These are phyloP conservation scores for Yarrowia deformans DNA, from an alignment of 805 yeast species.

Conservation along the genomic window DNA sequence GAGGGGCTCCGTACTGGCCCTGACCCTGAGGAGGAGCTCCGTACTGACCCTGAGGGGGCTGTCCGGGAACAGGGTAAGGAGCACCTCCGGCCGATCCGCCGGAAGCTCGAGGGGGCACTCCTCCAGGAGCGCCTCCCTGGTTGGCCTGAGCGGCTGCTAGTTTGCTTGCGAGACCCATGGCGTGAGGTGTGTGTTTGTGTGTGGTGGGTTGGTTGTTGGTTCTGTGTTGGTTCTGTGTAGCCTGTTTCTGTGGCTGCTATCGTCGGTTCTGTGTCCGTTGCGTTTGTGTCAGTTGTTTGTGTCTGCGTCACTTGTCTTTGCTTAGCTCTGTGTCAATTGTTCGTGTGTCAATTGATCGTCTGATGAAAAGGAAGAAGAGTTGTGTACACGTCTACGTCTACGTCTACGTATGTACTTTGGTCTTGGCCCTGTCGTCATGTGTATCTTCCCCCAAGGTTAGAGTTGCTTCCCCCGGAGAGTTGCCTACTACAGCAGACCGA, in stretches of 20 bases:
- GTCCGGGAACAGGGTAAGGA: constrained; percentile 15
- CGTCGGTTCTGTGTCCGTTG: background rate
- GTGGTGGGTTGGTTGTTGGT: too few species aligned
- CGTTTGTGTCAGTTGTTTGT: background rate
- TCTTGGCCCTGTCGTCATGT: constrained; percentile 12
- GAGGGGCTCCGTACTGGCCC: constrained; percentile 6
- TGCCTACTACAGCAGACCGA: background rate
- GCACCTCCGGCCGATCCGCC: constrained; percentile 1
- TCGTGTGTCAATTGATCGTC: background rate
- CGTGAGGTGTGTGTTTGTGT: background rate
- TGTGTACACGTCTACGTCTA: too few species aligned
- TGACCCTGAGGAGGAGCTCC: constrained; percentile 1
- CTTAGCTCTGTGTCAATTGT: background rate
- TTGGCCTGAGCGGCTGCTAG: constrained; percentile 43
- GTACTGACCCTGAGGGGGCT: constrained; percentile 2
- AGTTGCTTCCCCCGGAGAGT: constrained; percentile 38
- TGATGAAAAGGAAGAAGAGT: background rate
- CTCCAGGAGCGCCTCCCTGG: constrained; percentile 38
- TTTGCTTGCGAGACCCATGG: constrained; percentile 49
- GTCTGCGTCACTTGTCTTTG: too few species aligned
- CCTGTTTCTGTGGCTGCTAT: background rate
- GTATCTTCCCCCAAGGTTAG: constrained; percentile 4
- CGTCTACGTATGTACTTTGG: background rate
- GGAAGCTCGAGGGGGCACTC: constrained; percentile 36
- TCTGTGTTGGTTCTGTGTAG: too few species aligned